Base-by-base conservation (phyloP, 2,329 filamentous ascomycete genomes). In the Fusarium torulosum region DNA sequence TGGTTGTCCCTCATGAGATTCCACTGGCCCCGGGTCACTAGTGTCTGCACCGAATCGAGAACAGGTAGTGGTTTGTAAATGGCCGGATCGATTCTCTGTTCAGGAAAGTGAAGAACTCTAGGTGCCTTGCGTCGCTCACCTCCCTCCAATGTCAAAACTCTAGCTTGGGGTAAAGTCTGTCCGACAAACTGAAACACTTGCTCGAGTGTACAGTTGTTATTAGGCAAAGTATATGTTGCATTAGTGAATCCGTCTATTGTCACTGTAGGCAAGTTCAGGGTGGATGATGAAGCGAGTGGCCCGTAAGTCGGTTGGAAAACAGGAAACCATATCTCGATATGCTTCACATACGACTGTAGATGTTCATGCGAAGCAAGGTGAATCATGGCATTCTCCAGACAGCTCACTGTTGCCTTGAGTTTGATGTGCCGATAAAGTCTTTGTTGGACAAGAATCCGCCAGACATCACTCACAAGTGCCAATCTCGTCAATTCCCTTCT, bases 311-410 rank as follows among this genome's bases (percentile, higher is more conserved):
- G 86, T 67, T 89, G 85, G 71, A 91, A 93, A 40, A 93, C 90
- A 4, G 91, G 91, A 64, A 93, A 91, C 90, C 91, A 93, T 41
- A 93, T 83, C 77, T 93, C 91, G 60, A 93, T 85, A 72, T 93
- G 91, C 67, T 88, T 89, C 61, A 93, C 87, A 69, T 92, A 88
- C 10, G 78, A 70, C 20, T 86, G 83, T 7, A 93, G 84, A 71
- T 91, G 86, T 27, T 83, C 80, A 60, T 88, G 84, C 11, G 77
- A 68, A 17, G 79, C 76, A 68, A 93, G 91, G 81, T 90, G 92
- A 33, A 79, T 66, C 65, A 85, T 81, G 8, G 90, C 86, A 46
- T 88, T 83, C 41, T 85, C 79, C 40, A 92, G 79, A 17, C 85
- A 89, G n/a, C 86, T 83, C 37, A 86, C 80, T 0, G 90, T 92